phyloP scores from a whole-genome alignment of 2,329 filamentous ascomycete genomes.

The Zarea fungicola region DNA sequence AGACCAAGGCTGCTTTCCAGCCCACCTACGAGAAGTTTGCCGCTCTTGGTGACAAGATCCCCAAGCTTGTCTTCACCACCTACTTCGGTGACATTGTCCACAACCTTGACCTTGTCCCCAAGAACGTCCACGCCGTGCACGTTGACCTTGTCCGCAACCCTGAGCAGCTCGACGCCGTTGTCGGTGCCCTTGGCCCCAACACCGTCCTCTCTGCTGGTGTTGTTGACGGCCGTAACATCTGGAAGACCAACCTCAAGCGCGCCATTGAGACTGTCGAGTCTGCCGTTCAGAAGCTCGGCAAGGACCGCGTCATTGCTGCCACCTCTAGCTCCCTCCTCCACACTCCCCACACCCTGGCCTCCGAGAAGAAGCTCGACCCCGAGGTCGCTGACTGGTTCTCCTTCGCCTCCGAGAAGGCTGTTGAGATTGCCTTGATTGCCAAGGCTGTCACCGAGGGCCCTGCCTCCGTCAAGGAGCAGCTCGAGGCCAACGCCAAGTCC shows the following conservation, averaged over 20 bases:
- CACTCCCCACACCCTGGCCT: conserved; percentile 94
- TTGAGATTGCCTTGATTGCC: conserved; percentile 86
- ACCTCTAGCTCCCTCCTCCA: conserved; percentile 97
- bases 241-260: conserved; percentile 99
- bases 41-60: conserved; percentile 70
- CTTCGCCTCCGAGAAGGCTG: conserved; percentile 91
- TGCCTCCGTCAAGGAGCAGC: conserved; percentile 76
- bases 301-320: conserved; percentile 94
- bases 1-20: conserved; percentile 97
- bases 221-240: conserved; percentile 98
- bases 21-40: conserved; percentile 89
- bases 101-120: conserved; percentile 88
- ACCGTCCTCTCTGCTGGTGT: conserved; percentile 93
- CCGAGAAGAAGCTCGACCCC: conserved; percentile 94
- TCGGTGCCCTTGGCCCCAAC: conserved; percentile 76
- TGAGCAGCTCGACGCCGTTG: conserved; percentile 87
- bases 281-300: conserved; percentile 89
- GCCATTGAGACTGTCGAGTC: conserved; percentile 87
- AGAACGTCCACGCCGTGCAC: conserved; percentile 80
- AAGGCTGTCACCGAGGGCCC: conserved; percentile 95
- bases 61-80: conserved; percentile 85
- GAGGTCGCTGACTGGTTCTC: conserved; percentile 98
- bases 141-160: conserved; percentile 96
- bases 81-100: conserved; percentile 99
- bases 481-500: conserved; percentile 96